Conservation (phyloP, 768 basidiomycete species). For the Auricularia sp. region DNA sequence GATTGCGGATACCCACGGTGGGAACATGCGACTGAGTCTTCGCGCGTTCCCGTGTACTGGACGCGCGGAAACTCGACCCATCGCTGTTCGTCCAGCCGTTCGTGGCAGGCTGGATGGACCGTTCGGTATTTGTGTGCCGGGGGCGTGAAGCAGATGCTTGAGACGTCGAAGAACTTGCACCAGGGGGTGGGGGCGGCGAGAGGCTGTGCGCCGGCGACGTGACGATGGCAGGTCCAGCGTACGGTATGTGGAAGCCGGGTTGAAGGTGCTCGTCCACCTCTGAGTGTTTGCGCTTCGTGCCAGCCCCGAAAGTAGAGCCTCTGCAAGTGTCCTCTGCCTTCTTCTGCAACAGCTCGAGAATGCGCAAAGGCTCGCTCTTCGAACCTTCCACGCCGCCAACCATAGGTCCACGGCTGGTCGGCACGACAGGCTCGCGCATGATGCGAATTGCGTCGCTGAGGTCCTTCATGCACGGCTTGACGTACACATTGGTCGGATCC, state of each 20-base stretch:
- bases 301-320: slow-evolving; percentile 10
- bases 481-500: slow-evolving; percentile 39
- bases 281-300: slow-evolving; percentile 36
- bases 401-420: slow-evolving; percentile 23
- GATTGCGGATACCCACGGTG: slow-evolving; percentile 3
- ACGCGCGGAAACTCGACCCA: not conserved
- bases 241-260: slow-evolving; percentile 34
- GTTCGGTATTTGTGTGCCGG: not conserved
- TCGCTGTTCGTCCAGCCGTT: not conserved
- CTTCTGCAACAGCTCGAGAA: slow-evolving; percentile 31
- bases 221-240: slow-evolving; percentile 28
- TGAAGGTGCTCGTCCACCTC: slow-evolving; percentile 23
- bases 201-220: slow-evolving; percentile 11
- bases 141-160: not conserved
- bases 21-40: slow-evolving; percentile 5
- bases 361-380: slow-evolving; percentile 28
- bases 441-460: slow-evolving; percentile 36
- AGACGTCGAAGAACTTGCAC: not conserved
- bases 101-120: not conserved
- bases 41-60: not conserved
- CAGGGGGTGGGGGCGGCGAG: not conserved
- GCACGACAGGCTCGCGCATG: slow-evolving; percentile 26
- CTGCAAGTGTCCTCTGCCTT: slow-evolving; percentile 27
- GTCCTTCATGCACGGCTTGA: slow-evolving; percentile 38
- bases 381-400: slow-evolving; percentile 25